phyloP scores from a whole-genome alignment of 805 yeast genomes.

The Helenozyma rhizophorensis region DNA sequence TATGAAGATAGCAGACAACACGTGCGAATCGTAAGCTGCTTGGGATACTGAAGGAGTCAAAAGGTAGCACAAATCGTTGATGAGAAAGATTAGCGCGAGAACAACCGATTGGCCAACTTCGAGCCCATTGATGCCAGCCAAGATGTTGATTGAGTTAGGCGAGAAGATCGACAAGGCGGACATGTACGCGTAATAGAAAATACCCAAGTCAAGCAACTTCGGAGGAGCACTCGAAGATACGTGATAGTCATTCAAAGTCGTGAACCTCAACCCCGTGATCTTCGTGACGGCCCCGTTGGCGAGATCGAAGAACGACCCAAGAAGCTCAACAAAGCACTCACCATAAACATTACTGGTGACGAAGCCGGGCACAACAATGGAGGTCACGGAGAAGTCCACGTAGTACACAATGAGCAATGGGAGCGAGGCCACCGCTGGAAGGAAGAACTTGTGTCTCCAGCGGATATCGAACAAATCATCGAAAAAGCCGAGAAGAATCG shows the following conservation, averaged over 20 bases:
- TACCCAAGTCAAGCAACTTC: conserved; percentile 69
- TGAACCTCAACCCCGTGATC: conserved; percentile 36
- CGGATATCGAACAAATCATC: conserved; percentile 94
- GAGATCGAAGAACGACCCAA: conserved; percentile 19
- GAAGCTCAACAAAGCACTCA: conserved; percentile 17
- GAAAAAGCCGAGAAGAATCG: conserved; percentile 79
- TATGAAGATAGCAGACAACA: conserved; percentile 72
- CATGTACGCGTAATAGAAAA: conserved; percentile 84
- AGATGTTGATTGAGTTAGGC: conserved; percentile 91
- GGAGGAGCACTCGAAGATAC: conserved; percentile 32
- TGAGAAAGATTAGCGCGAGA: conserved; percentile 61
- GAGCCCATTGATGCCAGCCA: conserved; percentile 94
- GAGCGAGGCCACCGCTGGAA: conserved; percentile 91
- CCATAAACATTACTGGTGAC: conserved; percentile 37
- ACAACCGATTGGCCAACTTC: conserved; percentile 95
- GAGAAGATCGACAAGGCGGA: conserved; percentile 86
- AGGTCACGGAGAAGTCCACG: conserved; percentile 90
- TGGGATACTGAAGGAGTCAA: conserved; percentile 35
- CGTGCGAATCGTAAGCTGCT: conserved; percentile 73
- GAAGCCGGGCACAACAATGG: conserved; percentile 75
- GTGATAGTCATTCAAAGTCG: conserved; percentile 31
- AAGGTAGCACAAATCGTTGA: conserved; percentile 75
- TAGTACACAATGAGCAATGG: conserved; percentile 89
- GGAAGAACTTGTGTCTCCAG: conserved; percentile 95
- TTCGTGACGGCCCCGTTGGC: conserved; percentile 30